These are phyloP conservation scores for Zizania latifolia DNA, from an alignment of 176 grass and related monocot species.

Conservation along the genomic window DNA sequence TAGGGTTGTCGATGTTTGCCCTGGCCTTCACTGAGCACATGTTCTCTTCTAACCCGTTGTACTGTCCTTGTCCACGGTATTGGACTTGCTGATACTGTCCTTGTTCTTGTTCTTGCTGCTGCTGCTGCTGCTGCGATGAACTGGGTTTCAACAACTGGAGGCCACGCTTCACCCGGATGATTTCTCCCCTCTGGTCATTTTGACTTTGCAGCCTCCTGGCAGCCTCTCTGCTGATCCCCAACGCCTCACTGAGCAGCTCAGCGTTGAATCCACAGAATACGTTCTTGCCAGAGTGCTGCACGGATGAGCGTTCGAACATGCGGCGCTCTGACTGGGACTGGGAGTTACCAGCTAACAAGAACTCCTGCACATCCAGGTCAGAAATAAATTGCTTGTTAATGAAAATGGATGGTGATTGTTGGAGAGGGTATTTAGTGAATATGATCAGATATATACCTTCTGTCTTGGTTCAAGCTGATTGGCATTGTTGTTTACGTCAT, in stretches of 20 bases:
- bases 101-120: background rate
- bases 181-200: slow-evolving; percentile 37
- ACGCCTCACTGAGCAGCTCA: slow-evolving; percentile 26
- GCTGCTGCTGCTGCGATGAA: background rate
- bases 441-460: background rate
- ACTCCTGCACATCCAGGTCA: slow-evolving; percentile 16
- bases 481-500: background rate
- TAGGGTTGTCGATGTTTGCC: slow-evolving; percentile 33
- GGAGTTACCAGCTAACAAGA: slow-evolving; percentile 38
- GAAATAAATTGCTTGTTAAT: background rate
- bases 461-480: slow-evolving; percentile 4
- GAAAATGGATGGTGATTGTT: background rate
- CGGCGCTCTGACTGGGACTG: background rate
- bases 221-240: slow-evolving; percentile 16
- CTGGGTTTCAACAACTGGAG: background rate
- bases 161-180: slow-evolving; percentile 16
- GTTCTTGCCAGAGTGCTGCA: slow-evolving; percentile 11
- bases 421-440: background rate
- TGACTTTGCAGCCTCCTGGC: slow-evolving; percentile 25
- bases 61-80: background rate
- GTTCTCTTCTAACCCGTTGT: slow-evolving; percentile 35
- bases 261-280: slow-evolving; percentile 32
- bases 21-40: slow-evolving; percentile 23
- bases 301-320: background rate
- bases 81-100: background rate